Evolutionary conservation across 805 yeast genomes (phyloP), one percentile per base, ranked within the genome.

Genomic region (Kurtzmaniella cleridarum): DNA sequence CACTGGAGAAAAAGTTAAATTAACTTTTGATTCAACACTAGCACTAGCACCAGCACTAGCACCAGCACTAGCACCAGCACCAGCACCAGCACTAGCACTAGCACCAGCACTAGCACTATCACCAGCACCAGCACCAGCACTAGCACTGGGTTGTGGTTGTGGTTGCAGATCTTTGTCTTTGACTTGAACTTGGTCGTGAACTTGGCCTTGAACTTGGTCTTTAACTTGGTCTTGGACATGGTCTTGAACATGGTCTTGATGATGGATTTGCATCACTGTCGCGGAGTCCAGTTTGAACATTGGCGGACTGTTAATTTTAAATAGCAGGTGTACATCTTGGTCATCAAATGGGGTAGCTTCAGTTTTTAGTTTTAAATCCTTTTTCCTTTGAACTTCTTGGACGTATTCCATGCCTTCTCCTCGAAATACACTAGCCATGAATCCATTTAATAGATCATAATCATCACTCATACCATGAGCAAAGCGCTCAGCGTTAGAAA

Each of bases 401-500:
- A 23, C 28, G 23, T 36, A 23, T 36, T 35, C 14, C n/a, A 38
- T 18, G 12, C 26, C 39, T 17, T 29, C 26, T 16, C 42, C 44
- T 27, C 43, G 47, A 3, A 66, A 32, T 3, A 60, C 57, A 23
- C 60, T 66, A 7, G 50, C 49, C 65, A 73, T 61, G 42, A 68
- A 68, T 32, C 65, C 69, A 42, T 66, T 62, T 35, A 71, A 51
- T 62, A 66, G 63, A 8, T 64, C 62, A 27, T 71, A 45, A 31
- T 68, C 71, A 10, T 64, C 50, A 6, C 62, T 53, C 5, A 73
- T 60, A 5, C 62, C 59, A 20, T 55, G 57, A 12, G 70, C 66
- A 33, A 73, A 55, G 30, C 62, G 66, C 39, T 67, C 74, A 11
- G 62, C 51, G 41, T 62, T 62, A 16, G 58, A 52, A 9, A 53